Percentiles rank a stretch among this genome's conserved stretches.
These are phyloP conservation scores for Pseudogymnoascus sp. DNA, from an alignment of 2,329 filamentous ascomycete genomes.

Conservation along the genomic window DNA sequence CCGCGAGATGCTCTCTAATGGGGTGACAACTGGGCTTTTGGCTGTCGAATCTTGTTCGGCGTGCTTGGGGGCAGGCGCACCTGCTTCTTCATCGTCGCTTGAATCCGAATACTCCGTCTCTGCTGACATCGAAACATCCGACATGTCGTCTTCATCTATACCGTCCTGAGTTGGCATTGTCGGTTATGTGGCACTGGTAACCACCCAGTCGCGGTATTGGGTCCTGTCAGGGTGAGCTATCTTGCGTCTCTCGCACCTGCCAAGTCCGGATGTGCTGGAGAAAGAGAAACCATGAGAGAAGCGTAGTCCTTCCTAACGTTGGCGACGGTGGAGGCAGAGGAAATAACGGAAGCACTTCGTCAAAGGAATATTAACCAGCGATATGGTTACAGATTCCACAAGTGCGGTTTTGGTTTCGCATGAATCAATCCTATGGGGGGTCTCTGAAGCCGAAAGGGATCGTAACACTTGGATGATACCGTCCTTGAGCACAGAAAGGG, in stretches of 20 bases:
- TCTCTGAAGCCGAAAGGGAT: neutral
- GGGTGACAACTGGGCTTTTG: neutral
- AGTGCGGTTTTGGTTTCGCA: neutral
- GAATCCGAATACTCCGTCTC: slow-evolving; percentile 10
- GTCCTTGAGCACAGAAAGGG: neutral
- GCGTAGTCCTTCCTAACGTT: slow-evolving; percentile 1
- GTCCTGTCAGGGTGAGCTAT: neutral
- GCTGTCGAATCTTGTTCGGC: neutral
- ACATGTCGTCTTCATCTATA: slow-evolving; percentile 10
- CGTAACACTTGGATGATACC: neutral
- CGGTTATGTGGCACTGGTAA: slow-evolving; percentile 9
- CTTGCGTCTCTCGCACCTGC: neutral
- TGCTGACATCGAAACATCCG: slow-evolving; percentile 12
- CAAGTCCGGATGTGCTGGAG: neutral
- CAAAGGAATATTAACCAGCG: neutral
- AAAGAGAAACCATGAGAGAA: slow-evolving; percentile 6
- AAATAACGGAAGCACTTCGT: slow-evolving; percentile 1
- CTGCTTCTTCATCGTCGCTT: slow-evolving; percentile 6
- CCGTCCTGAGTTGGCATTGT: slow-evolving; percentile 12
- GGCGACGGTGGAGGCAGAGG: neutral
- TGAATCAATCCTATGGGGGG: neutral
- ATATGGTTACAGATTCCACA: slow-evolving; percentile 6
- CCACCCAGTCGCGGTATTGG: slow-evolving; percentile 11
- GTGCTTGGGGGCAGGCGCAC: neutral
- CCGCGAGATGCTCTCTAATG: neutral